Evolutionary conservation across 805 yeast species (phyloP), one percentile per base, ranked within the genome.

Genomic region (Candida ascalaphidarum): DNA sequence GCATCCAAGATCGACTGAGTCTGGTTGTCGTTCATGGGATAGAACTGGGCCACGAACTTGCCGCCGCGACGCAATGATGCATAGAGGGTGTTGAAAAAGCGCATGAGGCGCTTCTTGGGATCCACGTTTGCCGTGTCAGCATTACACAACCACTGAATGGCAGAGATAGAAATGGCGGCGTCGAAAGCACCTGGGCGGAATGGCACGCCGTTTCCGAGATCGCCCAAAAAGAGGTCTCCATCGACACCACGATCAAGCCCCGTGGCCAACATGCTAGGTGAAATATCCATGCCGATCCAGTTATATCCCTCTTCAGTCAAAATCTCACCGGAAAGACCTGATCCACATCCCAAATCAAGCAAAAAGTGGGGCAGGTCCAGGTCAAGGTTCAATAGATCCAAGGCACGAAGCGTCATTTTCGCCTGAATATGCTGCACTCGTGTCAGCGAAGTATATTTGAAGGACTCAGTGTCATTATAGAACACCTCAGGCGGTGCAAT

Each of bases 351-450:
- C 20, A 92, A 70, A 67, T 92, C 98, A 12, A 92, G 69, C 8
- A 92, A 51, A 44, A 77, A 78, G 41, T 83, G 81, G 11, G 75
- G 68, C 17, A 58, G 62, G 2, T 74, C 73, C 15, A 38, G 28
- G 17, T 81, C 80, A 22, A 92, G 57, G 50, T 86, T 83, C 32
- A 92, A 60, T 21, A 92, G 63, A 44, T 92, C 98, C 26, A 92
- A 61, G 0, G 97, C 95, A 43, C 98, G 68, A 24, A 89, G 66
- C 0, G 98, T 86, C 98, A 92, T 92, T 51, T 84, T 82, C 2
- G 97, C 97, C 57, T 92, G 98, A 46, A 92, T 92, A 50, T 88
- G 96, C 61, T 92, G 98, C 27, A 92, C 96, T 68, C 98, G 92
- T 4, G 96, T 81, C 4, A 95, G 83, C 3, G 81, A 68, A 0